These are phyloP conservation scores for Melastoma malabathricum DNA, from an alignment of 345 rosid species.

Conservation along the genomic window DNA sequence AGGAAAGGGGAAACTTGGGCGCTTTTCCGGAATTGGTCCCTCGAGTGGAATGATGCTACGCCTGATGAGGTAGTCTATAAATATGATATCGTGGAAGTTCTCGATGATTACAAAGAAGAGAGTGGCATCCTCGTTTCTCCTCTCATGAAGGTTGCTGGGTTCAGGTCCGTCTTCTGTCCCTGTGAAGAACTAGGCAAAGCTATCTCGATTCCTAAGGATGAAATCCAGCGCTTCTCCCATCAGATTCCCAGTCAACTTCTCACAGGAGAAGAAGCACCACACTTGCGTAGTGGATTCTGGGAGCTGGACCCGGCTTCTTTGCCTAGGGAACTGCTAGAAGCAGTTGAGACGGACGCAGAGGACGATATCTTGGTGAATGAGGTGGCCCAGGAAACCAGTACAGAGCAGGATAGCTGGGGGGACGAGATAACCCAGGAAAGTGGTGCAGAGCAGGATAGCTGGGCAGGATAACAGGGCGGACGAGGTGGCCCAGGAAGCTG, in stretches of 20 bases:
- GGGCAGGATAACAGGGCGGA: neutral
- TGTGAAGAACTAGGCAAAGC: constrained; percentile 26
- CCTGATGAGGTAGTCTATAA: constrained; percentile 53
- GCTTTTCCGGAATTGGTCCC: constrained; percentile 72
- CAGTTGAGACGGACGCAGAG: constrained; percentile 10
- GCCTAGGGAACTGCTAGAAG: constrained; percentile 49
- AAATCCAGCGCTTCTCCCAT: constrained; percentile 92
- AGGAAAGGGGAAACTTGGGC: constrained; percentile 88
- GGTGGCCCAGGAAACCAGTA: constrained; percentile 1
- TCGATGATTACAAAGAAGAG: constrained; percentile 53
- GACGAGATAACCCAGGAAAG: no score
- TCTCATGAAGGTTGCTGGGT: constrained; percentile 64
- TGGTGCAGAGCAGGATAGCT: no score
- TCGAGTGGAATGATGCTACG: constrained; percentile 61
- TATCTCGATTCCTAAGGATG: constrained; percentile 43
- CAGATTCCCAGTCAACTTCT: constrained; percentile 73
- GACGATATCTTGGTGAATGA: neutral
- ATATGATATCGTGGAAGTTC: constrained; percentile 90
- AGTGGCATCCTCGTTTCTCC: constrained; percentile 40
- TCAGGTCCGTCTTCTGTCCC: constrained; percentile 49
- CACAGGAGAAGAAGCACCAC: constrained; percentile 59
- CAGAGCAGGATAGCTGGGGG: no score
- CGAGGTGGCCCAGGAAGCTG: neutral
- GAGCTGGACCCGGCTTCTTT: constrained; percentile 96
- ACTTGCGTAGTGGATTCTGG: constrained; percentile 49